Conservation (phyloP, 2,329 filamentous ascomycete genomes). For the Cryphonectria carpinicola region DNA sequence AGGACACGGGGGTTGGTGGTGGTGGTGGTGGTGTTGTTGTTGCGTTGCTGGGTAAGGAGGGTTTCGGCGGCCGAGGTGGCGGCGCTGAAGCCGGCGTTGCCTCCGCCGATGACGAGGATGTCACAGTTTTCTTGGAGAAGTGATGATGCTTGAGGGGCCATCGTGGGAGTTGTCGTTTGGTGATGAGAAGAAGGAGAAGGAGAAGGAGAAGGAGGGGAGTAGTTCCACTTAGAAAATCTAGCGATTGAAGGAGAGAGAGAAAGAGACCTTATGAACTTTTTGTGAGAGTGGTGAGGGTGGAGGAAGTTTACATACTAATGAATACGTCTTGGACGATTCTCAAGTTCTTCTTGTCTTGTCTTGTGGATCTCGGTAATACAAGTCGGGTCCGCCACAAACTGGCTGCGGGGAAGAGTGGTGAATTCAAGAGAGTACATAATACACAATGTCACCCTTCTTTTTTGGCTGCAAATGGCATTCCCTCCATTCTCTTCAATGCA, state of each 20-base stretch:
- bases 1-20: slow-evolving; percentile 44
- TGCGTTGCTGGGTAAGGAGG: slow-evolving; percentile 33
- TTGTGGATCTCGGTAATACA: background rate
- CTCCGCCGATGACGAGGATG: slow-evolving; percentile 62
- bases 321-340: background rate
- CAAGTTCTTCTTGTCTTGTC: background rate
- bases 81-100: slow-evolving; percentile 67
- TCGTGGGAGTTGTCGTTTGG: background rate
- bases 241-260: background rate
- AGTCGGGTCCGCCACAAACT: background rate
- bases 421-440: background rate
- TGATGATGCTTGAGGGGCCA: background rate
- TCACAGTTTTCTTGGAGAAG: slow-evolving; percentile 36
- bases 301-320: background rate
- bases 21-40: slow-evolving; percentile 31
- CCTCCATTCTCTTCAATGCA: background rate
- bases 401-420: background rate
- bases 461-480: background rate
- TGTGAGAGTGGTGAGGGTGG: no score
- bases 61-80: slow-evolving; percentile 59
- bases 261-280: background rate
- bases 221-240: no score
- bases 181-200: background rate
- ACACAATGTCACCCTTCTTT: background rate
- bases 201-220: background rate